A percentile compares a stretch with the other conserved stretches of the same genome.
phyloP scores from a whole-genome alignment of 2,329 filamentous ascomycete genomes.

The Cladosporium colombiae region DNA sequence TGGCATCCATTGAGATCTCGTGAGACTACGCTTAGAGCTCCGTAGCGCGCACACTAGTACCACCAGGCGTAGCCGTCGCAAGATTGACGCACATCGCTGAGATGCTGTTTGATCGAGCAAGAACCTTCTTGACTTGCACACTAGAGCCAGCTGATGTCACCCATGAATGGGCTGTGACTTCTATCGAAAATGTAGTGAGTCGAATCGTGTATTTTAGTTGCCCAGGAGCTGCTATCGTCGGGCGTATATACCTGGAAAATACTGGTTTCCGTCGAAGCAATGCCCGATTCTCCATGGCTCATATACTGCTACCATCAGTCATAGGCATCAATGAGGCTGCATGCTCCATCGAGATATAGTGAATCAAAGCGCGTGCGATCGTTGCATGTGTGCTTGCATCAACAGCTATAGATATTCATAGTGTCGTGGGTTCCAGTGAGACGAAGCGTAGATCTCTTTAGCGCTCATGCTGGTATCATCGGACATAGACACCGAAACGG shows the following conservation, averaged over 20 bases:
- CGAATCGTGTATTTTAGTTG: not conserved
- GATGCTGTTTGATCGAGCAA: not conserved
- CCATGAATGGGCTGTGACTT: not conserved
- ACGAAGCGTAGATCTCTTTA: not conserved
- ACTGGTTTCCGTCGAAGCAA: not conserved
- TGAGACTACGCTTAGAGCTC: not conserved
- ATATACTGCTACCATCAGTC: no score
- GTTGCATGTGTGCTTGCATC: not conserved
- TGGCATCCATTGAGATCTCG: not conserved
- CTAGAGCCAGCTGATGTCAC: not conserved
- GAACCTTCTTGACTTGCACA: not conserved
- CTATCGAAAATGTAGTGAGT: not conserved
- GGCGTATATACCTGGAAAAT: not conserved
- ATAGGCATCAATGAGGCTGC: no score
- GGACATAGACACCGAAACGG: no score
- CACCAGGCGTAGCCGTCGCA: not conserved
- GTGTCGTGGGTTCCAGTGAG: not conserved
- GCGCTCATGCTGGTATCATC: not conserved
- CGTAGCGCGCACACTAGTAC: not conserved
- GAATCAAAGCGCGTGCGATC: not conserved
- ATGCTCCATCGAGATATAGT: no score
- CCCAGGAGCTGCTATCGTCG: not conserved
- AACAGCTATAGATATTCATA: not conserved
- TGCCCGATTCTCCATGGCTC: not conserved
- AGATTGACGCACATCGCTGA: not conserved